These are phyloP conservation scores for Aspergillus coremiiformis DNA, from an alignment of 495 filamentous ascomycete species.

Conservation along the genomic window DNA sequence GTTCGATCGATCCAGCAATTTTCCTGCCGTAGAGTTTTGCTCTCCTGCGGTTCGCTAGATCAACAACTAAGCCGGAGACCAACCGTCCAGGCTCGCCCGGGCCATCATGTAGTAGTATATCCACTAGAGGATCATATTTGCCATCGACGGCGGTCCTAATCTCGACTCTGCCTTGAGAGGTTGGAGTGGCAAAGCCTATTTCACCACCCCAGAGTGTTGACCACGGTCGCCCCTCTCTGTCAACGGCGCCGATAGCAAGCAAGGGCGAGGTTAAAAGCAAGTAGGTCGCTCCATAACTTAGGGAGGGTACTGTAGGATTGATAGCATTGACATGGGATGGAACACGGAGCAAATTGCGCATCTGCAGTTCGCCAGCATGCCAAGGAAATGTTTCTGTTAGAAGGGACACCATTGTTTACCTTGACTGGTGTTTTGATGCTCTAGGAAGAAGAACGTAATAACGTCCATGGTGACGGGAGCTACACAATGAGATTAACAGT, in stretches of 20 bases:
- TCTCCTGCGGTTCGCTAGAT: conserved; percentile 56
- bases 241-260: conserved; percentile 63
- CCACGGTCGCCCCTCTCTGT: conserved; percentile 59
- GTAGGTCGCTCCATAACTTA: conserved; percentile 46
- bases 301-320: conserved; percentile 55
- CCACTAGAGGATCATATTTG: conserved; percentile 56
- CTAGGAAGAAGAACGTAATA: neutral
- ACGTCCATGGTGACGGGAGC: too few relatives aligned
- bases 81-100: conserved; percentile 33
- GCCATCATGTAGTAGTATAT: conserved; percentile 41
- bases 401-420: conserved; percentile 36
- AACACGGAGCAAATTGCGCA: conserved; percentile 41
- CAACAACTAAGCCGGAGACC: conserved; percentile 57
- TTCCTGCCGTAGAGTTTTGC: conserved; percentile 62
- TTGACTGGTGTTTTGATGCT: neutral
- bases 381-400: conserved; percentile 31
- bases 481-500: too few relatives aligned
- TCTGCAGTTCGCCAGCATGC: conserved; percentile 46
- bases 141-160: conserved; percentile 51
- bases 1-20: conserved; percentile 46
- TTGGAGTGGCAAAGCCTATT: conserved; percentile 52
- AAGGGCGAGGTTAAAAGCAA: conserved; percentile 53
- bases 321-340: conserved; percentile 54
- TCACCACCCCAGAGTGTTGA: conserved; percentile 68
- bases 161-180: conserved; percentile 51